Evolutionary conservation across 805 yeast genomes (phyloP).

Genomic region (Kregervanrija fluxuum): DNA sequence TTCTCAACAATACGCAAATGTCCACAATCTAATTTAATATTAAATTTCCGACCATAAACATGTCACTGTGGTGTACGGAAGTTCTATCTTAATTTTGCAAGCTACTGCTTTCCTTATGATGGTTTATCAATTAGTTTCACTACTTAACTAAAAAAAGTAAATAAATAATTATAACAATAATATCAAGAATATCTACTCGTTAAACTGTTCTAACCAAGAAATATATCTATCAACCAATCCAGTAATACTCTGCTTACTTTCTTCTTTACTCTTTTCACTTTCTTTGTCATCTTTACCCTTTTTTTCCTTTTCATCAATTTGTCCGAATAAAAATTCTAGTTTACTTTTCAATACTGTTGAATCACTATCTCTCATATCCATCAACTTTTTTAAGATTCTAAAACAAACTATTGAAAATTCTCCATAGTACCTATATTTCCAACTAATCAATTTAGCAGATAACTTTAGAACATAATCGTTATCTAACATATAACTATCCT

Average conservation of each 20-base stretch:
- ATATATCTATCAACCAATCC: slow-evolving; percentile 22
- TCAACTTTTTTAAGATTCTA: slow-evolving; percentile 30
- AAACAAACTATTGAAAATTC: slow-evolving; percentile 41
- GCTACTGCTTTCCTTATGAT: no score
- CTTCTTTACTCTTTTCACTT: slow-evolving; percentile 5
- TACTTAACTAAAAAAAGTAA: no score
- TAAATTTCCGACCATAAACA: no score
- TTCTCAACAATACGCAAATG: no score
- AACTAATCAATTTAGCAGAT: slow-evolving; percentile 46
- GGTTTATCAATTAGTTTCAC: no score
- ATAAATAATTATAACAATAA: no score
- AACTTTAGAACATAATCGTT: slow-evolving; percentile 34
- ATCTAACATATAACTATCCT: slow-evolving; percentile 10
- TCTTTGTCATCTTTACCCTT: slow-evolving; percentile 7
- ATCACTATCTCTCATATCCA: slow-evolving; percentile 30
- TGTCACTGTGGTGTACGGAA: no score
- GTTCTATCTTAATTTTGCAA: no score
- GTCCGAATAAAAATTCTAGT: slow-evolving; percentile 27
- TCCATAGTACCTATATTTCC: slow-evolving; percentile 61
- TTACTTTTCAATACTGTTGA: slow-evolving; percentile 30
- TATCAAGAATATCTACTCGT: not conserved
- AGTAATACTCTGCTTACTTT: slow-evolving; percentile 10
- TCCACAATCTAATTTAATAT: no score
- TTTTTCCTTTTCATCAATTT: slow-evolving; percentile 4
- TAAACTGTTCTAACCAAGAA: slow-evolving; percentile 26